phyloP scores from a whole-genome alignment of 495 filamentous ascomycete genomes.

The Hypoxylon fragiforme region DNA sequence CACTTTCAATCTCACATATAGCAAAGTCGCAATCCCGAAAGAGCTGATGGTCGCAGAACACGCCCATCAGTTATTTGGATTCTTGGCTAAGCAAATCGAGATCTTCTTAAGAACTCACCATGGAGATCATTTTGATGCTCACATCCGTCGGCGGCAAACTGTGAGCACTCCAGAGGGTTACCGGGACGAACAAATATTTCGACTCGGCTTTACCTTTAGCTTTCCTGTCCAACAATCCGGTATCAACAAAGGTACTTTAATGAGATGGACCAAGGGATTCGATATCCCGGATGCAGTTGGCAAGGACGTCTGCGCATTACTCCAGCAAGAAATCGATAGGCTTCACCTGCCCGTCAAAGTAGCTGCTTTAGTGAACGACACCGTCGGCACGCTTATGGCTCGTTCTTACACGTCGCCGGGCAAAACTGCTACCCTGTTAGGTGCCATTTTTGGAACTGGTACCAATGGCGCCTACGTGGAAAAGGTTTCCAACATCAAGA shows the following conservation, averaged over 20 bases:
- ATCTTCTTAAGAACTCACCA: conserved; percentile 85
- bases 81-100: conserved; percentile 90
- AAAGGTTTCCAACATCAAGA: conserved; percentile 68
- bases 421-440: conserved; percentile 81
- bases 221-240: conserved; percentile 93
- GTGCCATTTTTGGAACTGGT: conserved; percentile 92
- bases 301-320: conserved; percentile 87
- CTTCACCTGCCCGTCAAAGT: conserved; percentile 88
- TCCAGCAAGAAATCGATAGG: conserved; percentile 89
- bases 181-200: conserved; percentile 73
- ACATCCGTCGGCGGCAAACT: conserved; percentile 62
- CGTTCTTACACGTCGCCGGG: conserved; percentile 92
- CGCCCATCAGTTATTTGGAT: conserved; percentile 85
- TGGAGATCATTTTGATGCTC: conserved; percentile 79
- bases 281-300: conserved; percentile 91
- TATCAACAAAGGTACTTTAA: conserved; percentile 89
- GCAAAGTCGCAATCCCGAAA: conserved; percentile 86
- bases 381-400: conserved; percentile 96
- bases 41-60: conserved; percentile 89
- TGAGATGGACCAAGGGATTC: conserved; percentile 98
- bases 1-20: conserved; percentile 88
- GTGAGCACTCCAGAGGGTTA: conserved; percentile 56
- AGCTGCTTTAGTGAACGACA: conserved; percentile 94
- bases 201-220: conserved; percentile 95
- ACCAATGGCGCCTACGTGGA: conserved; percentile 95